phyloP scores from a whole-genome alignment of 78 protist genomes.

The Chrysochromulina tobinii region DNA sequence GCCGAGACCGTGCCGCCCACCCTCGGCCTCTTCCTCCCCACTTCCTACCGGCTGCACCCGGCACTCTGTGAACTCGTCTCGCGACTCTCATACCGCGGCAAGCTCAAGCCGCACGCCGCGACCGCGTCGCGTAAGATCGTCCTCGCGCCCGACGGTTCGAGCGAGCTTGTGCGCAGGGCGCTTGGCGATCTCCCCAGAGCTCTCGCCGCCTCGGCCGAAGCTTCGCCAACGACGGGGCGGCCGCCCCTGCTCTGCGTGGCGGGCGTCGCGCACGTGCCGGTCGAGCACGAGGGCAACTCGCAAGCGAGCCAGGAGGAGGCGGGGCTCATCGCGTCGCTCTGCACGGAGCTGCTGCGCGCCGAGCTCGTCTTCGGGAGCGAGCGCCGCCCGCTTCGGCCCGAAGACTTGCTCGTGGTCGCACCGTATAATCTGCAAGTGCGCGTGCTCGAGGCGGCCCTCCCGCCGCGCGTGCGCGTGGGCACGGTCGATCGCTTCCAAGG shows the following conservation, averaged over 20 bases:
- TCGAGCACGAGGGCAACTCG: background rate
- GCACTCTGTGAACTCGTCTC: background rate
- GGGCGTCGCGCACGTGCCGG: too few relatives aligned
- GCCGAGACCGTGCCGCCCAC: background rate
- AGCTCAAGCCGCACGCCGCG: background rate
- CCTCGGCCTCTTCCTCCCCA: background rate
- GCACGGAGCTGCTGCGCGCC: background rate
- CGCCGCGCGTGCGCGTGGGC: background rate
- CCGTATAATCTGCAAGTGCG: background rate
- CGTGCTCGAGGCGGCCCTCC: background rate
- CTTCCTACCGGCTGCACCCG: background rate
- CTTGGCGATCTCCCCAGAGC: too few relatives aligned
- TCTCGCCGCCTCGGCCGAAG: too few relatives aligned
- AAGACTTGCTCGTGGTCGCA: background rate
- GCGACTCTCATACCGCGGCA: background rate
- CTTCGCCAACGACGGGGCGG: too few relatives aligned
- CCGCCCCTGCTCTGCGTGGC: background rate
- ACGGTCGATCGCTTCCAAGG: slow-evolving; percentile 18
- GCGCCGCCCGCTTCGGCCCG: background rate
- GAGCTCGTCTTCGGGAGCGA: background rate
- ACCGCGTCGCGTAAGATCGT: background rate
- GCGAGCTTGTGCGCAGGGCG: too few relatives aligned
- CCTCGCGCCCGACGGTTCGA: background rate
- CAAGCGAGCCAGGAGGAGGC: background rate
- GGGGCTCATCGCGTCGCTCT: background rate